Percentiles rank a stretch among this genome's conserved stretches.
phyloP scores from a whole-genome alignment of 768 basidiomycete species.

The Botryobasidium botryosum region DNA sequence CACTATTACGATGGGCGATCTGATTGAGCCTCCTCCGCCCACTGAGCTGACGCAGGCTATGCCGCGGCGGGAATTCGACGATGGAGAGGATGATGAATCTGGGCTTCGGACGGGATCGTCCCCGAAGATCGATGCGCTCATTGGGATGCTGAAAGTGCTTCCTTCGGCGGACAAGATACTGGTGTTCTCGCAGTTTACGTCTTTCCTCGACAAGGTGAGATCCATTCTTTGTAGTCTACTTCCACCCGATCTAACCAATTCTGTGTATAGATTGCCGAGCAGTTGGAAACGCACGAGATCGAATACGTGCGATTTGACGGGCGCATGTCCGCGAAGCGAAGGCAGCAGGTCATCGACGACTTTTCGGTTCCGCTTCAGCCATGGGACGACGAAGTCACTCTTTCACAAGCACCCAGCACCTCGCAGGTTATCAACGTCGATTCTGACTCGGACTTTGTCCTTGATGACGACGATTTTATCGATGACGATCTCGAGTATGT shows the following conservation, averaged over 20 bases:
- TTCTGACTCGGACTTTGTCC: no score
- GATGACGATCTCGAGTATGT: constrained; percentile 22
- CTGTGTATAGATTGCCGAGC: constrained; percentile 44
- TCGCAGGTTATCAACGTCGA: no score
- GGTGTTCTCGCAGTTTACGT: constrained; percentile 83
- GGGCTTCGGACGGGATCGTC: constrained; percentile 40
- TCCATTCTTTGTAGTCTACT: neutral
- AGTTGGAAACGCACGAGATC: constrained; percentile 25
- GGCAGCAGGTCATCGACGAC: constrained; percentile 56
- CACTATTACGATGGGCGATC: constrained; percentile 31
- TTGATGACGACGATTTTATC: constrained; percentile 25
- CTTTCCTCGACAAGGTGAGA: constrained; percentile 60
- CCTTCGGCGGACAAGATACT: constrained; percentile 60
- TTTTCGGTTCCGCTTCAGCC: constrained; percentile 27
- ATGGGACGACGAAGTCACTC: constrained; percentile 11
- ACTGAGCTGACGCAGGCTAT: constrained; percentile 52
- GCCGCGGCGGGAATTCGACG: constrained; percentile 16
- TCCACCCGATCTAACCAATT: neutral
- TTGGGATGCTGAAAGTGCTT: constrained; percentile 52
- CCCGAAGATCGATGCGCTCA: constrained; percentile 70
- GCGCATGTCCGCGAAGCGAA: constrained; percentile 60
- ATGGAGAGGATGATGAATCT: constrained; percentile 23
- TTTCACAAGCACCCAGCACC: constrained; percentile 17
- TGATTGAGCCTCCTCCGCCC: constrained; percentile 46
- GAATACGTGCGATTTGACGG: constrained; percentile 72